Base-by-base conservation (phyloP, 1,139 yeast genomes). In the Debaryomyces sp. region DNA sequence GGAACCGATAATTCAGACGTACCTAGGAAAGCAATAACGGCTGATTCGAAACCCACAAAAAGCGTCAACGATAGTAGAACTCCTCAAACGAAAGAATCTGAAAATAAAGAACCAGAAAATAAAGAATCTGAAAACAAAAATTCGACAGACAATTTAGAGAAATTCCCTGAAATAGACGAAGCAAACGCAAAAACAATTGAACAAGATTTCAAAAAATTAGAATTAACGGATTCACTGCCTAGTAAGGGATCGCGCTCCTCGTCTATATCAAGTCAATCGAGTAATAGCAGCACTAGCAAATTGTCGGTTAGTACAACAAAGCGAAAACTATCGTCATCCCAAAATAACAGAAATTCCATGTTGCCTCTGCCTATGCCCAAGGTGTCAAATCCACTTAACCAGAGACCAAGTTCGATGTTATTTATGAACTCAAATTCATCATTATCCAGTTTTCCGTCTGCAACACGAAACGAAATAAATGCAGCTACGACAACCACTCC, bases 331-430 rank as follows among this genome's bases (percentile, higher is more conserved):
- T 70, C 2, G 32, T 65, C 5, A 51, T 51, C n/a, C 58, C 67
- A 43, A 26, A 35, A 64, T 5, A 57, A 54, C 40, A 48, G 67
- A 34, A 58, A 55, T 44, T 54, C 66, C 2, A 30, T 52, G 44
- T 21, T 53, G 12, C 46, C 56, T 35, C 42, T 18, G 26, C 15
- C 34, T 13, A 13, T 12, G 9, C 49, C 63, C 13, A 53, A 52
- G 29, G 39, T 51, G 2, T 45, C 59, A n/a, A 18, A 30, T 24
- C 55, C 61, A 2, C 47, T 56, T 24, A 49, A 46, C 26, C 51
- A 53, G 29, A 56, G 75, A 36, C 70, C 73, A 2, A 61, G 50
- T 30, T 68, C 75, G 2, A 59, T 63, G 62, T 52, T 71, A 6
- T 68, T 63, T 44, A 46, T 63, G 47, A 60, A 62, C 47, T 41